These are phyloP conservation scores for Rhododendron griersonianum DNA, from an alignment of 148 eudicot species.

Conservation along the genomic window DNA sequence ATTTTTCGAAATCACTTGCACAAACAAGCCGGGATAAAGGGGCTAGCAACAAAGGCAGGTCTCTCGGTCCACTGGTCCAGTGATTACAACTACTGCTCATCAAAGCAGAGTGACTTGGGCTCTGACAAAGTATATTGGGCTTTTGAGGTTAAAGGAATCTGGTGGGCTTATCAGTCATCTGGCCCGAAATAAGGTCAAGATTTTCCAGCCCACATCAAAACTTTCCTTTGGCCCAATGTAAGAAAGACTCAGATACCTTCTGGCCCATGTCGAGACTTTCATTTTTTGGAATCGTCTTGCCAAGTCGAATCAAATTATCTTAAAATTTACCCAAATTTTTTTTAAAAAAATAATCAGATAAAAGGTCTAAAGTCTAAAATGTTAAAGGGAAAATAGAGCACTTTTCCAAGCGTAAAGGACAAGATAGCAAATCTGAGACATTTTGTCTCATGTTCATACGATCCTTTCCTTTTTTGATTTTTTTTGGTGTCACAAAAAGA, in stretches of 20 bases:
- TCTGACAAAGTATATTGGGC: not conserved
- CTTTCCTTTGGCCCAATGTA: not conserved
- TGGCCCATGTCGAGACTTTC: not conserved
- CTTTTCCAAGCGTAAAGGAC: not conserved
- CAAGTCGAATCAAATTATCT: not conserved
- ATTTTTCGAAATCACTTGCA: not conserved
- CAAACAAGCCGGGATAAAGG: not conserved
- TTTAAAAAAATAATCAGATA: not conserved
- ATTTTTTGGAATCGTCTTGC: not conserved
- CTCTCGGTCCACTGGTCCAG: not conserved
- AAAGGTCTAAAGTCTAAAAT: not conserved
- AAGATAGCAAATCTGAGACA: not conserved
- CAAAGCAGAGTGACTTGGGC: not conserved
- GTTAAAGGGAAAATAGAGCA: not conserved
- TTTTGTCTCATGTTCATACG: not conserved
- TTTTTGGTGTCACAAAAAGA: not conserved
- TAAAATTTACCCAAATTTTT: not conserved
- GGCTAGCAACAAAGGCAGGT: not conserved
- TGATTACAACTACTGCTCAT: not conserved
- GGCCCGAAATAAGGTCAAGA: not conserved
- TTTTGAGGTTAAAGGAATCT: not conserved
- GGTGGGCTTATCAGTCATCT: not conserved
- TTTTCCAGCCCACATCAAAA: not conserved
- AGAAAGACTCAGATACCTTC: not conserved
- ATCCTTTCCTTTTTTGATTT: not conserved